A percentile compares a stretch with the other conserved stretches of the same genome.
Conservation (phyloP, 306 rosid genomes). For the Prinsepia uniflora region DNA sequence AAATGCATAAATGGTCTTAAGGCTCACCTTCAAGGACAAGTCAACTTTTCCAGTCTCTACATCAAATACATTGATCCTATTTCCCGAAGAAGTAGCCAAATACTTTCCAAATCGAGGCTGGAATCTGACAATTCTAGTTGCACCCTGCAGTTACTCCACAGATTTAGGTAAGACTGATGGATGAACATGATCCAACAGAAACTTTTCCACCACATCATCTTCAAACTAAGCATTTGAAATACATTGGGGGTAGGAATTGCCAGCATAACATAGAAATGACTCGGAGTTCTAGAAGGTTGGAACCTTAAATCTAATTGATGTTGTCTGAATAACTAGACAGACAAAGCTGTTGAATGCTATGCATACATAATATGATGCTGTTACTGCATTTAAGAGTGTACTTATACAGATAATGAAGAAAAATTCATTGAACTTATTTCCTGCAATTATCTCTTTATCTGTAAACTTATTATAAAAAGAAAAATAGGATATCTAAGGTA, state of each 20-base stretch:
- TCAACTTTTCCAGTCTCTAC: conserved; percentile 27
- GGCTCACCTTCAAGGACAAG: conserved; percentile 31
- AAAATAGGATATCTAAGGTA: not conserved
- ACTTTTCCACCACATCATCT: conserved; percentile 12
- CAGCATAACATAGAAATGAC: conserved; percentile 3
- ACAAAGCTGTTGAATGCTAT: not conserved
- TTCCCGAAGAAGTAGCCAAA: conserved; percentile 49
- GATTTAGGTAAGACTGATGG: conserved; percentile 1
- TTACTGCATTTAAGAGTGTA: not conserved
- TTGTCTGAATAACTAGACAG: no score
- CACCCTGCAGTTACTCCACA: conserved; percentile 44
- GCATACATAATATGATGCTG: not conserved
- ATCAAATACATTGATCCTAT: conserved; percentile 42
- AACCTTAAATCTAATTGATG: no score
- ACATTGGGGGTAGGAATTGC: not conserved
- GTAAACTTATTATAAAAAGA: no score
- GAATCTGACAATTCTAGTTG: conserved; percentile 54
- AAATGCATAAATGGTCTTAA: not conserved
- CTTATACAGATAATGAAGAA: not conserved
- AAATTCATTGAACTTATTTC: not conserved
- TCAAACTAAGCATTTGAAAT: not conserved
- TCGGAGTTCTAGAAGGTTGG: not conserved
- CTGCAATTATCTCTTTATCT: not conserved
- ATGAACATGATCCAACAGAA: conserved; percentile 7
- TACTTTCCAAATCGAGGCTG: conserved; percentile 45